phyloP scores from a whole-genome alignment of 345 rosid species.

The Diplotaxis tenuifolia region DNA sequence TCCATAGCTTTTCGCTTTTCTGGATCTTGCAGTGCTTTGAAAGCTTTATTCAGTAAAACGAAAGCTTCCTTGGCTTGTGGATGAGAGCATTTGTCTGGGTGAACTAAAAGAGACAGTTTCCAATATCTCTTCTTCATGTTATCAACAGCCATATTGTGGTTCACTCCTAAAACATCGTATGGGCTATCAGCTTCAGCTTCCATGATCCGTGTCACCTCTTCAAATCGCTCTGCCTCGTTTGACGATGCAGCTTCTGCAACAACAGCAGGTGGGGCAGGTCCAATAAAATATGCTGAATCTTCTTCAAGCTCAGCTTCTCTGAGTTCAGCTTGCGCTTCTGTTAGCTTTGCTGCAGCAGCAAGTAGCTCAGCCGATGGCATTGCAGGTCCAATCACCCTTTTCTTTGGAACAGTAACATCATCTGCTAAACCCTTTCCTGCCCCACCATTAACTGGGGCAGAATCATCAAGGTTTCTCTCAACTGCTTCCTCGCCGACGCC shows the following conservation, averaged over 20 bases:
- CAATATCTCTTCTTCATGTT: conserved; percentile 95
- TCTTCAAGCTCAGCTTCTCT: conserved; percentile 88
- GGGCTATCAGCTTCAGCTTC: conserved; percentile 66
- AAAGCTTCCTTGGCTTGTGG: conserved; percentile 96
- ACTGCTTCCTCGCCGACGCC: conserved; percentile 38
- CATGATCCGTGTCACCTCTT: conserved; percentile 93
- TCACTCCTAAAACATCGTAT: conserved; percentile 77
- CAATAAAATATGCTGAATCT: conserved; percentile 72
- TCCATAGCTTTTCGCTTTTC: conserved; percentile 88
- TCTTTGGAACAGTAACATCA: conserved; percentile 55
- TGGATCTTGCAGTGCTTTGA: conserved; percentile 89
- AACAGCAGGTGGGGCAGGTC: conserved; percentile 88
- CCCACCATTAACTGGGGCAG: conserved; percentile 20
- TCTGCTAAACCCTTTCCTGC: conserved; percentile 30
- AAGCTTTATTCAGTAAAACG: conserved; percentile 77
- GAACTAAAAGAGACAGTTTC: conserved; percentile 93
- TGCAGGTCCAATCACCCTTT: conserved; percentile 86
- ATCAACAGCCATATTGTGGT: conserved; percentile 63
- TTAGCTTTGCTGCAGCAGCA: conserved; percentile 93
- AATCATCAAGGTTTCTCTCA: conserved; percentile 31
- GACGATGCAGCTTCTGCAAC: conserved; percentile 88
- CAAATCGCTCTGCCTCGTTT: conserved; percentile 95
- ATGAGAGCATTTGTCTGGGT: conserved; percentile 94
- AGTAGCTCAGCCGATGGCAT: conserved; percentile 94
- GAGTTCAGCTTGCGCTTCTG: conserved; percentile 88